Evolutionary conservation across 2,329 filamentous ascomycete species (phyloP).

Genomic region (Ophidiomyces ophidiicola): DNA sequence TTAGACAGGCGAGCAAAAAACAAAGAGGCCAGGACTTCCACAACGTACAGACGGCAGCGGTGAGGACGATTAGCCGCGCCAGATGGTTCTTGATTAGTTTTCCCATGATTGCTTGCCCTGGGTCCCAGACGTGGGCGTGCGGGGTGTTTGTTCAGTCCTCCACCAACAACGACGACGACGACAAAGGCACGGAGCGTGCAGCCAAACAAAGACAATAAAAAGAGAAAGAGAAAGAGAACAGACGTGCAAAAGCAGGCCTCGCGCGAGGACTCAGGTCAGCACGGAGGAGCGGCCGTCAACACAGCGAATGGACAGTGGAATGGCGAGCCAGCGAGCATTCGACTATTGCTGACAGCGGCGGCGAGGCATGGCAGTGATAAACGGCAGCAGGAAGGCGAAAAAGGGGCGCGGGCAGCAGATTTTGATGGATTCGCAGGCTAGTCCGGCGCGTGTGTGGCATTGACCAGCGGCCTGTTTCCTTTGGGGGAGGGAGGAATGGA

Average conservation of each 20-base stretch:
- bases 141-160: too few species aligned
- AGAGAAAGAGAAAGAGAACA: too few species aligned
- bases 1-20: constrained; percentile 1
- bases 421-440: too few species aligned
- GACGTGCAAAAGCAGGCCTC: too few species aligned
- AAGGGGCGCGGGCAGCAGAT: not conserved
- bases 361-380: constrained; percentile 7
- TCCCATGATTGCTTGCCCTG: constrained; percentile 51
- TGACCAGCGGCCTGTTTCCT: too few species aligned
- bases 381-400: constrained; percentile 4
- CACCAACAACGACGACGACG: too few species aligned
- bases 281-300: not conserved
- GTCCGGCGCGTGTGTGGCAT: too few species aligned
- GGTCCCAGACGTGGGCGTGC: not conserved
- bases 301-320: constrained; percentile 2
- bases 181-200: too few species aligned
- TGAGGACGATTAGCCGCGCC: constrained; percentile 85
- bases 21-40: not conserved
- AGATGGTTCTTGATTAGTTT: constrained; percentile 99
- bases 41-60: constrained; percentile 59
- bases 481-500: too few species aligned
- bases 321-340: too few species aligned
- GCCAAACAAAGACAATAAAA: too few species aligned
- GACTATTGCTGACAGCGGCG: constrained; percentile 3
- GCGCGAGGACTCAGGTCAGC: too few species aligned